Evolutionary conservation across 2,329 filamentous ascomycete species (phyloP).

Genomic region (Penicillium sp.): DNA sequence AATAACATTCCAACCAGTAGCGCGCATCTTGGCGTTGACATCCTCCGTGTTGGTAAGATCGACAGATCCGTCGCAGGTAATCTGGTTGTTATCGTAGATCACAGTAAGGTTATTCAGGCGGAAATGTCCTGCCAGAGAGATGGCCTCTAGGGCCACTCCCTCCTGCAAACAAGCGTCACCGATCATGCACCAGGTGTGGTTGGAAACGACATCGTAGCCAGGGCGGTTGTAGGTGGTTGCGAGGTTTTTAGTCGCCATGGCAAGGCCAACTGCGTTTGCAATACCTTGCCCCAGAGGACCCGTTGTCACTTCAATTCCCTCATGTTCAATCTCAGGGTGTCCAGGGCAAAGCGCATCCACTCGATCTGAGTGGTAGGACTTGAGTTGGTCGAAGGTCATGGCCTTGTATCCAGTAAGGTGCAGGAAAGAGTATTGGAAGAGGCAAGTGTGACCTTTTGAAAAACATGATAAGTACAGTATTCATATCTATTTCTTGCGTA

Average conservation of each 20-base stretch:
- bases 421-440: conserved; percentile 35
- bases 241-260: conserved; percentile 59
- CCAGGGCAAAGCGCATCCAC: conserved; percentile 31
- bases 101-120: conserved; percentile 57
- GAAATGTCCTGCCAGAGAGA: conserved; percentile 57
- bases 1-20: conserved; percentile 58
- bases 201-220: conserved; percentile 50
- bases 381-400: conserved; percentile 37
- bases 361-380: conserved; percentile 34
- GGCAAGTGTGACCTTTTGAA: conserved; percentile 37
- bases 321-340: conserved; percentile 58
- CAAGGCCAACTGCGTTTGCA: conserved; percentile 62
- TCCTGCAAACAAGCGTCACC: conserved; percentile 60
- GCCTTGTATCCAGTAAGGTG: conserved; percentile 33
- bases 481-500: neutral
- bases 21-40: conserved; percentile 58
- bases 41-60: conserved; percentile 57
- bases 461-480: conserved; percentile 7
- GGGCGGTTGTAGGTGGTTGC: conserved; percentile 56
- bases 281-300: conserved; percentile 62
- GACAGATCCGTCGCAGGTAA: conserved; percentile 59
- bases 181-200: conserved; percentile 59
- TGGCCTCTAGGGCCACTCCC: conserved; percentile 57
- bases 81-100: conserved; percentile 61
- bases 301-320: conserved; percentile 61